A percentile compares a stretch with the other conserved stretches of the same genome.
These are phyloP conservation scores for Acrodontium crateriforme DNA, from an alignment of 2,329 filamentous ascomycete species.

Conservation along the genomic window DNA sequence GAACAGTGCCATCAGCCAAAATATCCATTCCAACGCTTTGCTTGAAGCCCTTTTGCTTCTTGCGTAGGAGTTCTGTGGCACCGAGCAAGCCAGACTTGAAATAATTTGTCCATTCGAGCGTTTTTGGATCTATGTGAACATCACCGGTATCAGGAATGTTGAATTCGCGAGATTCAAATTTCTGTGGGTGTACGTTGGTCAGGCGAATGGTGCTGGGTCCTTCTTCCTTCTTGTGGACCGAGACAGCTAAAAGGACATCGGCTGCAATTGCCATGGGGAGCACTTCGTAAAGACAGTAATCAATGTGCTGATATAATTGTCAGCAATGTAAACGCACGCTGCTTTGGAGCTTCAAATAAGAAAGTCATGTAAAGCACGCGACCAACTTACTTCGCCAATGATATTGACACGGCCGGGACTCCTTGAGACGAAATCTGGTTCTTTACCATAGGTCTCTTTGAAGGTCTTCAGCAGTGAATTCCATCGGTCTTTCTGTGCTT, in stretches of 20 bases:
- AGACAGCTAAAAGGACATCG: slow-evolving; percentile 78
- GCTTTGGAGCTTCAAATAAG: neutral
- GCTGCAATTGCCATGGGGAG: slow-evolving; percentile 90
- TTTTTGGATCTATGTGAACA: slow-evolving; percentile 61
- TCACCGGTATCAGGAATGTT: slow-evolving; percentile 46
- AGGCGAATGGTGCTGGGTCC: slow-evolving; percentile 56
- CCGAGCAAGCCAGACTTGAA: slow-evolving; percentile 86
- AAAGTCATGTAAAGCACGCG: neutral
- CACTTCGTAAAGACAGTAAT: slow-evolving; percentile 94
- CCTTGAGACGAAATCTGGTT: slow-evolving; percentile 68
- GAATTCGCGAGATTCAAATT: slow-evolving; percentile 66
- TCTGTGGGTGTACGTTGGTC: slow-evolving; percentile 61
- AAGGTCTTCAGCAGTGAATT: slow-evolving; percentile 59
- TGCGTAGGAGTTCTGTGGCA: slow-evolving; percentile 61
- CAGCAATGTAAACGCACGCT: slow-evolving; percentile 1
- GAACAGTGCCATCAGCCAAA: slow-evolving; percentile 81
- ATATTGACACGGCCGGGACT: slow-evolving; percentile 95
- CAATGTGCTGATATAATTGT: slow-evolving; percentile 53
- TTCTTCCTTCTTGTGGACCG: slow-evolving; percentile 36
- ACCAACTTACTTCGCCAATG: slow-evolving; percentile 57
- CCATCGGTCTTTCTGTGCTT: slow-evolving; percentile 61
- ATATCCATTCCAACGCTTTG: slow-evolving; percentile 69
- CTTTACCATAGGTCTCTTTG: slow-evolving; percentile 51
- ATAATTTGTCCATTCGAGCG: slow-evolving; percentile 96
- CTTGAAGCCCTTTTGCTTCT: slow-evolving; percentile 47